Evolutionary conservation across 2,329 filamentous ascomycete genomes (phyloP).

Genomic region (Cladophialophora immunda): DNA sequence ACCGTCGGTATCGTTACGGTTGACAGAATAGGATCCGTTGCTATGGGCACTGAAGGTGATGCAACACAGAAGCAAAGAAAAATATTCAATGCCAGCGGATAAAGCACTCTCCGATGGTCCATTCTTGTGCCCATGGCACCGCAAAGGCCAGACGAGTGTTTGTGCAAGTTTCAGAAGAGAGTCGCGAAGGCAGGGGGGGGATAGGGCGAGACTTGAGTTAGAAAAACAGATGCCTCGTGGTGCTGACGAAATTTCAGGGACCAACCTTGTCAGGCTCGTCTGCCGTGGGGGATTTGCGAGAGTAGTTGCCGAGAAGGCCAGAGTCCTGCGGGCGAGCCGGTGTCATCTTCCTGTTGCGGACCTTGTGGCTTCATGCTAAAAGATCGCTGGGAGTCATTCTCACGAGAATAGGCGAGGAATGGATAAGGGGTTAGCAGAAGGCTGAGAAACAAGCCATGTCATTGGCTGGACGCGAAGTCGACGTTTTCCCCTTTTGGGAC

Average conservation of each 20-base stretch:
- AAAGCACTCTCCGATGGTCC: conserved; percentile 20
- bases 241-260: background rate
- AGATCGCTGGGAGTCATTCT: background rate
- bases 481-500: conserved; percentile 13
- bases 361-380: conserved; percentile 18
- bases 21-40: conserved; percentile 33
- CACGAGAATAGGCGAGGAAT: background rate
- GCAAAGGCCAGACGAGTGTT: background rate
- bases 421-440: conserved; percentile 1
- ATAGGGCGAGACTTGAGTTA: background rate
- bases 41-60: conserved; percentile 31
- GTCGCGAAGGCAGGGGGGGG: conserved; percentile 8
- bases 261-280: conserved; percentile 1
- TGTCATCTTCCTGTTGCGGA: conserved; percentile 5
- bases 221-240: conserved; percentile 2
- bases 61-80: conserved; percentile 25
- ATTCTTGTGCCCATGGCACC: conserved; percentile 29
- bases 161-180: conserved; percentile 5
- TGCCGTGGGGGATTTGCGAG: conserved; percentile 9
- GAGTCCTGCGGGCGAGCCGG: background rate
- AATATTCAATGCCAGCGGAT: conserved; percentile 17
- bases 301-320: conserved; percentile 3
- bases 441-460: conserved; percentile 5
- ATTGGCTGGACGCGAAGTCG: conserved; percentile 18
- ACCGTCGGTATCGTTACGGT: conserved; percentile 30